Conservation (phyloP, 306 rosid species). For the Potentilla sterilis region DNA sequence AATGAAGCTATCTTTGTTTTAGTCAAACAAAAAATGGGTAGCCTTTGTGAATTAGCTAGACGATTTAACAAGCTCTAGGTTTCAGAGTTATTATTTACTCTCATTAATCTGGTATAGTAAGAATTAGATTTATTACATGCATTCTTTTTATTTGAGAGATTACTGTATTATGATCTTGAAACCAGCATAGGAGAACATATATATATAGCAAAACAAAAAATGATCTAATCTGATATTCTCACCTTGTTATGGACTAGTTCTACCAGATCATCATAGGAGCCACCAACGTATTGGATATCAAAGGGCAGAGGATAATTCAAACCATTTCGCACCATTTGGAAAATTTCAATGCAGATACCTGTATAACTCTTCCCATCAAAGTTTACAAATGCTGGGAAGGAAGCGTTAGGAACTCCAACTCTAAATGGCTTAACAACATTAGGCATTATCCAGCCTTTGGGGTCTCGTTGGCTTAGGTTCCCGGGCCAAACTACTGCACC, state of each 20-base stretch:
- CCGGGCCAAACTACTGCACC: slow-evolving; percentile 70
- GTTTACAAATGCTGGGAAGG: slow-evolving; percentile 56
- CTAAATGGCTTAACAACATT: slow-evolving; percentile 39
- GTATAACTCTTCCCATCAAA: slow-evolving; percentile 24
- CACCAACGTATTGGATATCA: slow-evolving; percentile 33
- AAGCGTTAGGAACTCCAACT: slow-evolving; percentile 63
- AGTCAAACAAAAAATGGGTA: background rate
- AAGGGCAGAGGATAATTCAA: slow-evolving; percentile 50
- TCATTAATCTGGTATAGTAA: background rate
- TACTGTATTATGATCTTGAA: background rate
- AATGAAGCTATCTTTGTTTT: background rate
- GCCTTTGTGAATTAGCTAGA: background rate
- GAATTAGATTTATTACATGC: background rate
- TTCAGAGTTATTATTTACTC: background rate
- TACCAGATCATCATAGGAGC: slow-evolving; percentile 42
- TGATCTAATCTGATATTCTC: background rate
- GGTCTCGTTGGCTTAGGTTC: slow-evolving; percentile 18
- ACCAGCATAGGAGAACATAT: background rate
- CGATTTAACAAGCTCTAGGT: background rate
- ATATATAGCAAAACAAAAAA: background rate
- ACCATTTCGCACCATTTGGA: slow-evolving; percentile 14
- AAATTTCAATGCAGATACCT: slow-evolving; percentile 63
- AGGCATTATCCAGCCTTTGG: slow-evolving; percentile 71
- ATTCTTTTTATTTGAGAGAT: background rate
- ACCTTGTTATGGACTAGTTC: slow-evolving; percentile 55